Conservation (phyloP, 176 grass and related monocot genomes). For the Juncus inflexus region DNA sequence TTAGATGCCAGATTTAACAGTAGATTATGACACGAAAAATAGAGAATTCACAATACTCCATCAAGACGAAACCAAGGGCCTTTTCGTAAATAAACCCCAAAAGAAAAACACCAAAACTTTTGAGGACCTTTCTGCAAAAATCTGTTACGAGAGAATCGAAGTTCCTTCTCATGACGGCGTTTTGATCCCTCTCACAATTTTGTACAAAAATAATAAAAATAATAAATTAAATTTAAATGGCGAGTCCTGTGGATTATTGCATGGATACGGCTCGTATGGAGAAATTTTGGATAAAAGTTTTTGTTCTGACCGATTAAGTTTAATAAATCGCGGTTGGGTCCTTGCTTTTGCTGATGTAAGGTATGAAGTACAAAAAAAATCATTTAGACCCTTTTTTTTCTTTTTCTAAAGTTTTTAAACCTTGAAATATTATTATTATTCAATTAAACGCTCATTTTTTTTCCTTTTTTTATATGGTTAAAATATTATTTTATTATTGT, state of each 20-base stretch:
- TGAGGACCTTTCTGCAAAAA: slow-evolving; percentile 62
- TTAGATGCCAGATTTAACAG: slow-evolving; percentile 83
- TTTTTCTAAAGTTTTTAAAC: slow-evolving; percentile 11
- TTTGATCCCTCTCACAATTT: slow-evolving; percentile 57
- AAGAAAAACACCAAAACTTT: slow-evolving; percentile 54
- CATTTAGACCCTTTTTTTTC: not conserved
- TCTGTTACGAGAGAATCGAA: slow-evolving; percentile 57
- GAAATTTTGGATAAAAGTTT: slow-evolving; percentile 96
- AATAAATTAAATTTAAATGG: slow-evolving; percentile 22
- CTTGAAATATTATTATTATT: slow-evolving; percentile 10
- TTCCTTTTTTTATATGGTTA: slow-evolving; percentile 21
- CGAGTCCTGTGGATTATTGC: slow-evolving; percentile 65
- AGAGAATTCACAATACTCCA: slow-evolving; percentile 60
- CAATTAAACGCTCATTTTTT: slow-evolving; percentile 10
- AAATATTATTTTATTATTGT: slow-evolving; percentile 7
- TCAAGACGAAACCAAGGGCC: slow-evolving; percentile 66
- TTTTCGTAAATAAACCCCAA: slow-evolving; percentile 33
- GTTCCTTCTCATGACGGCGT: slow-evolving; percentile 72
- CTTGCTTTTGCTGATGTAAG: slow-evolving; percentile 94
- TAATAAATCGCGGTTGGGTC: slow-evolving; percentile 87
- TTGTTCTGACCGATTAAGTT: slow-evolving; percentile 75
- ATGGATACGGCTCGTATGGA: slow-evolving; percentile 90
- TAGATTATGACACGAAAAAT: slow-evolving; percentile 76
- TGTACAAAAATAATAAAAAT: slow-evolving; percentile 32
- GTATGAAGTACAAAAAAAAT: slow-evolving; percentile 30